Evolutionary conservation across 306 rosid species (phyloP).

Genomic region (Ormosia semicastrata): DNA sequence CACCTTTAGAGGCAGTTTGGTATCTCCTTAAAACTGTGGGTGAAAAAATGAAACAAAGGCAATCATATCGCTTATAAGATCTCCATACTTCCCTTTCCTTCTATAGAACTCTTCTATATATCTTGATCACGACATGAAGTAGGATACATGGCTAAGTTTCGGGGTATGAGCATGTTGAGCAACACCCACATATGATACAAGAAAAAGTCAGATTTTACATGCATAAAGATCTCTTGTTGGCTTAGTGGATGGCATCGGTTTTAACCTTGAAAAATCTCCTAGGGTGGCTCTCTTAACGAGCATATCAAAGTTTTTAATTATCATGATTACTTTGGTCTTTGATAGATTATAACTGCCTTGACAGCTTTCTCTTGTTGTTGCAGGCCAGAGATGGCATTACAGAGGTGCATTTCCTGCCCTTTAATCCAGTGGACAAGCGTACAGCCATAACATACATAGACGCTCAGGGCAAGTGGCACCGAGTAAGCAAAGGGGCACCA

Average conservation of each 20-base stretch:
- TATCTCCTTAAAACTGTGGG: neutral
- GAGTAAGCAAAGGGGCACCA: slow-evolving; percentile 85
- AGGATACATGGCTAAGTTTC: neutral
- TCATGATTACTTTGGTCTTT: neutral
- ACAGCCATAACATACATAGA: slow-evolving; percentile 79
- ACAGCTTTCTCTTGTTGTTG: neutral
- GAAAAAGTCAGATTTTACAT: neutral
- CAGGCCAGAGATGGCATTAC: slow-evolving; percentile 75
- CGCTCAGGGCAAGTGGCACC: slow-evolving; percentile 54
- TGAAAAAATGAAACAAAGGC: neutral
- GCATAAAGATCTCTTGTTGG: neutral
- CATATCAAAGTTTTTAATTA: neutral
- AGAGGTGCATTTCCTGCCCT: slow-evolving; percentile 79
- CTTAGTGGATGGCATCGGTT: neutral
- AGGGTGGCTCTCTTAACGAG: neutral
- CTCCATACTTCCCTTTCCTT: neutral
- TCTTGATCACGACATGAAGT: neutral
- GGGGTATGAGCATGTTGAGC: neutral
- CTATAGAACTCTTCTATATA: neutral
- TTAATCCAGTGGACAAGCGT: slow-evolving; percentile 83
- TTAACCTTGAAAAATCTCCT: neutral
- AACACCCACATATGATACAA: neutral
- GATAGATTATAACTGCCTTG: neutral
- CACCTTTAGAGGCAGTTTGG: neutral
- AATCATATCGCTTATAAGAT: neutral